Percentiles rank a stretch among this genome's conserved stretches.
Conservation (phyloP, 768 basidiomycete genomes). For the Pleurotus citrinopileatus region DNA sequence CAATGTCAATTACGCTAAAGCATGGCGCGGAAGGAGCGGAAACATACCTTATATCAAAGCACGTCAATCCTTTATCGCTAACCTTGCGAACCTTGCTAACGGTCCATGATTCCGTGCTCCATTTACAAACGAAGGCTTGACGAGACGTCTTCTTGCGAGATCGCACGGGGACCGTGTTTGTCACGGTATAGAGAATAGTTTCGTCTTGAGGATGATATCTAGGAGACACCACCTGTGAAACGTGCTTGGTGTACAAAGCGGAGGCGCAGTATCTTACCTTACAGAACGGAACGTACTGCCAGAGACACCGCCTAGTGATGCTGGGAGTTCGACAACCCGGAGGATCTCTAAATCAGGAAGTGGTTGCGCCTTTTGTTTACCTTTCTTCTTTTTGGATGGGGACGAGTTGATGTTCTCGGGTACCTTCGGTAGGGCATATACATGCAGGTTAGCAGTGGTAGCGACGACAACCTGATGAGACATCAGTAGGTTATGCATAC, state of each 20-base stretch:
- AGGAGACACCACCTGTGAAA: background rate
- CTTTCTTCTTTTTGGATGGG: slow-evolving; percentile 34
- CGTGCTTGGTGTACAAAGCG: background rate
- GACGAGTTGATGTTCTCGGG: slow-evolving; percentile 13
- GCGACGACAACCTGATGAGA: slow-evolving; percentile 56
- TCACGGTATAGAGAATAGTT: slow-evolving; percentile 60
- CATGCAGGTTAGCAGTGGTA: slow-evolving; percentile 59
- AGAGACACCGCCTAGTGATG: slow-evolving; percentile 38
- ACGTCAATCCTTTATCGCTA: slow-evolving; percentile 78
- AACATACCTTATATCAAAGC: slow-evolving; percentile 81
- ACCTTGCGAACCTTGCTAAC: slow-evolving; percentile 67
- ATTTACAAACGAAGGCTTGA: slow-evolving; percentile 66
- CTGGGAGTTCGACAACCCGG: slow-evolving; percentile 53
- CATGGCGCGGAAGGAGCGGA: slow-evolving; percentile 1
- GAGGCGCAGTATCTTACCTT: slow-evolving; percentile 33
- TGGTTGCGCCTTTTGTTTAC: slow-evolving; percentile 37
- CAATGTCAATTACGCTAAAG: slow-evolving; percentile 2
- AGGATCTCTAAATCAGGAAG: slow-evolving; percentile 36
- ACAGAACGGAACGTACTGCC: slow-evolving; percentile 65
- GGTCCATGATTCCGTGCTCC: slow-evolving; percentile 71
- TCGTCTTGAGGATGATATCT: slow-evolving; percentile 58
- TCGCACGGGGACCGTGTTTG: slow-evolving; percentile 68
- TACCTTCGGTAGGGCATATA: slow-evolving; percentile 53
- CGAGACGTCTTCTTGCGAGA: slow-evolving; percentile 54
- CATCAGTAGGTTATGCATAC: background rate